phyloP scores from a whole-genome alignment of 1,284 basidiomycete genomes.

The Ceratobasidium sp. region DNA sequence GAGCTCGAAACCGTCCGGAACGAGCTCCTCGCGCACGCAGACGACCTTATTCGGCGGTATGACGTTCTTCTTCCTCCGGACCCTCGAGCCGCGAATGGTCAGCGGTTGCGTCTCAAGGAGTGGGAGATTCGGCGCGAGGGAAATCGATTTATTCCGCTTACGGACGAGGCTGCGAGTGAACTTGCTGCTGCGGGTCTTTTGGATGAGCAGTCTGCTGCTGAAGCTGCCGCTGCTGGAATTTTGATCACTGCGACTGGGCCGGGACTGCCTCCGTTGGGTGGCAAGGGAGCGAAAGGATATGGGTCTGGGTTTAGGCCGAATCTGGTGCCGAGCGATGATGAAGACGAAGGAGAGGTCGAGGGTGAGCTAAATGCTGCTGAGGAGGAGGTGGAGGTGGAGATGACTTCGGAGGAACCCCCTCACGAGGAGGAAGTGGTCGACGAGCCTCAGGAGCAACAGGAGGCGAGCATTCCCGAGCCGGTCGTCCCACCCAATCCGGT shows the following conservation, averaged over 20 bases:
- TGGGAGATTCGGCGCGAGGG: conserved; percentile 44
- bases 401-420: conserved; percentile 5
- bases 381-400: conserved; percentile 27
- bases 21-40: conserved; percentile 75
- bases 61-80: conserved; percentile 74
- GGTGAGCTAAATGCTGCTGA: conserved; percentile 6
- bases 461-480: not conserved
- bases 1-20: conserved; percentile 76
- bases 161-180: conserved; percentile 40
- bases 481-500: conserved; percentile 1
- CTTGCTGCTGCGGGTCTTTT: conserved; percentile 27
- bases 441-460: not conserved
- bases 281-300: conserved; percentile 42
- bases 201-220: conserved; percentile 41
- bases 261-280: conserved; percentile 20
- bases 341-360: conserved; percentile 30
- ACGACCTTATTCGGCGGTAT: conserved; percentile 73
- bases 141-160: conserved; percentile 43
- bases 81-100: conserved; percentile 47
- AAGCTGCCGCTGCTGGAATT: conserved; percentile 38
- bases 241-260: conserved; percentile 28
- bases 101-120: conserved; percentile 37
- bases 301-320: conserved; percentile 29
- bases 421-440: conserved; percentile 32
- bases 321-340: conserved; percentile 32